These are phyloP conservation scores for Primulina huaijiensis DNA, from an alignment of 257 asterid genomes.

Conservation along the genomic window DNA sequence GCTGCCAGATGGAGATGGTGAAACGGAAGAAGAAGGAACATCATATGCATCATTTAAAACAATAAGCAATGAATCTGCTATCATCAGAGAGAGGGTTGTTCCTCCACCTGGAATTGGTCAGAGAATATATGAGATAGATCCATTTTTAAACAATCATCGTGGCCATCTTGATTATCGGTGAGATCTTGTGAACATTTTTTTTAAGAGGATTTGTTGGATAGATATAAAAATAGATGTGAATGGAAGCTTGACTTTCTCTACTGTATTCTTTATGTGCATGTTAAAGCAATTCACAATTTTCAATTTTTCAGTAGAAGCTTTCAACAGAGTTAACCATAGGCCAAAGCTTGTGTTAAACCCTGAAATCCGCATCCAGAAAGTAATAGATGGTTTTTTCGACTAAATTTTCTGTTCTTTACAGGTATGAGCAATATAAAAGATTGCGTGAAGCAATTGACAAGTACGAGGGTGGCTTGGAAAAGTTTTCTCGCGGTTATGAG, in stretches of 20 bases:
- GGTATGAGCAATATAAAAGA: constrained; percentile 76
- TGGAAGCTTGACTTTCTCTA: too few relatives aligned
- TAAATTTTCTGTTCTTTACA: constrained; percentile 31
- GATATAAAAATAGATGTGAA: too few relatives aligned
- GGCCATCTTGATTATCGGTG: constrained; percentile 90
- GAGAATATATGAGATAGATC: constrained; percentile 88
- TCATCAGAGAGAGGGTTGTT: constrained; percentile 46
- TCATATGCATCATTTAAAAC: constrained; percentile 33
- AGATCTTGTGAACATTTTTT: neutral
- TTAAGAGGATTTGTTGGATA: too few relatives aligned
- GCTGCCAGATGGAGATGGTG: neutral
- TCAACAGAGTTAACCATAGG: neutral
- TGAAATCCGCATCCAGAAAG: constrained; percentile 13
- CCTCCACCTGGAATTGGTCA: constrained; percentile 88
- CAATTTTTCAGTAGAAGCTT: neutral
- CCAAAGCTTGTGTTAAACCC: neutral
- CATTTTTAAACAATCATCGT: constrained; percentile 55
- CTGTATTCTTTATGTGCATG: constrained; percentile 2
- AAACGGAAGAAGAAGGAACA: constrained; percentile 26
- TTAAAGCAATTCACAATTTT: constrained; percentile 12
- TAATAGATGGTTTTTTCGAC: constrained; percentile 2
- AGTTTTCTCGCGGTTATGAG: constrained; percentile 94
- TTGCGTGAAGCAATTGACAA: constrained; percentile 79
- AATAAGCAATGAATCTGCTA: constrained; percentile 51
- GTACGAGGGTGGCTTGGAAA: constrained; percentile 88